Conservation (phyloP, 1,284 basidiomycete species). For the Sanguinoderma infundibulare region DNA sequence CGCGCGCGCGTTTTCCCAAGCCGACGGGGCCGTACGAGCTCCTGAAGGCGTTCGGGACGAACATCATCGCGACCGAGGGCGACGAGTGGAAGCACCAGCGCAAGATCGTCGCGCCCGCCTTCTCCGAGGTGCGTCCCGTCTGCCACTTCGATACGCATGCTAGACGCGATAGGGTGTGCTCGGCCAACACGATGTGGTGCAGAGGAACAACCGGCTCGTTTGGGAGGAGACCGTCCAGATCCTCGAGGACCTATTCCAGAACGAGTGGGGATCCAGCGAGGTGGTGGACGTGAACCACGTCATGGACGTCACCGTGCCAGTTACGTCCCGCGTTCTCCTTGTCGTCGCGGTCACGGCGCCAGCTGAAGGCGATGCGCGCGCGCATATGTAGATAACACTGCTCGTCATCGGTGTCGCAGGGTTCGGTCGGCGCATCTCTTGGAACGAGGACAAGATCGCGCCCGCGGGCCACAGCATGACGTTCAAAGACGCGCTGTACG, state of each 20-base stretch:
- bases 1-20: slow-evolving; percentile 39
- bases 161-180: neutral
- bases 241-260: slow-evolving; percentile 42
- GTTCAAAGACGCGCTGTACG: slow-evolving; percentile 58
- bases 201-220: slow-evolving; percentile 57
- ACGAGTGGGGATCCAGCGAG: slow-evolving; percentile 39
- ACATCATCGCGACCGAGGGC: slow-evolving; percentile 62
- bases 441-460: slow-evolving; percentile 47
- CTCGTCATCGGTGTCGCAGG: slow-evolving; percentile 62
- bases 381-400: slow-evolving; percentile 49
- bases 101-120: slow-evolving; percentile 48
- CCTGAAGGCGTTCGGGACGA: slow-evolving; percentile 47
- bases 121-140: slow-evolving; percentile 41
- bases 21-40: slow-evolving; percentile 36
- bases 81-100: slow-evolving; percentile 67
- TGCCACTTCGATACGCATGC: neutral
- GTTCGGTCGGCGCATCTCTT: slow-evolving; percentile 58
- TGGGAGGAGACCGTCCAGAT: slow-evolving; percentile 57
- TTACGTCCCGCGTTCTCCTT: slow-evolving; percentile 31
- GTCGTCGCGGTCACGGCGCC: neutral
- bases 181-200: neutral
- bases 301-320: slow-evolving; percentile 50
- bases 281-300: slow-evolving; percentile 38
- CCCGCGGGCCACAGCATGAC: slow-evolving; percentile 54
- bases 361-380: neutral